These are phyloP conservation scores for Malassezia sp. DNA, from an alignment of 1,284 basidiomycete genomes.

Conservation along the genomic window DNA sequence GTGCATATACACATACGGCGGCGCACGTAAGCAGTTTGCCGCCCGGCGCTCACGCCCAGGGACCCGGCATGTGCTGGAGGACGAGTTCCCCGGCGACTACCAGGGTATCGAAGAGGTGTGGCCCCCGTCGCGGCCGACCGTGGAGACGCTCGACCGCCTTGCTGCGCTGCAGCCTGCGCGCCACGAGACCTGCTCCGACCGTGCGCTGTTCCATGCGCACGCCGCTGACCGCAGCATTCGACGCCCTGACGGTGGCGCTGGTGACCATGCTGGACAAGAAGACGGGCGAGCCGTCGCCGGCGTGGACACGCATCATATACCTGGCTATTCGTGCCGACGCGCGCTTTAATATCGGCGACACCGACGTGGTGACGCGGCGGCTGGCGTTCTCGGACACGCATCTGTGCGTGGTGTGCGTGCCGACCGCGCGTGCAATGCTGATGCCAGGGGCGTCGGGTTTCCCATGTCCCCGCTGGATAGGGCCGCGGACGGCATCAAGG, in stretches of 20 bases:
- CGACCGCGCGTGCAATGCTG: too few relatives aligned
- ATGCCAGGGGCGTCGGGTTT: slow-evolving; percentile 4
- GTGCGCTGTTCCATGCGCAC: slow-evolving; percentile 1
- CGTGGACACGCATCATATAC: slow-evolving; percentile 15
- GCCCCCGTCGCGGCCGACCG: slow-evolving; percentile 9
- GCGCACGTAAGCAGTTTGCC: not conserved
- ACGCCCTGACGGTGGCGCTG: slow-evolving; percentile 2
- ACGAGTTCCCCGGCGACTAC: not conserved
- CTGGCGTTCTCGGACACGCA: not conserved
- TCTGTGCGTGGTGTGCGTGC: slow-evolving; percentile 9
- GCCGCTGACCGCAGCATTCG: slow-evolving; percentile 4
- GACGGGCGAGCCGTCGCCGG: slow-evolving; percentile 4
- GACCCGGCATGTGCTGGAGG: not conserved
- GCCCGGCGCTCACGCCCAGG: not conserved
- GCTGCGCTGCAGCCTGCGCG: slow-evolving; percentile 1
- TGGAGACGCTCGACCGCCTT: slow-evolving; percentile 6
- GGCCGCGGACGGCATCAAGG: not conserved
- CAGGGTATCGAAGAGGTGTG: slow-evolving; percentile 4
- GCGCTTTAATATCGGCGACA: not conserved
- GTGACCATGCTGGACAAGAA: slow-evolving; percentile 1
- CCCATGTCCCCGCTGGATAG: not conserved
- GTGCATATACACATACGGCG: slow-evolving; percentile 9
- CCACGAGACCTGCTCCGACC: not conserved
- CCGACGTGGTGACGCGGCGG: not conserved
- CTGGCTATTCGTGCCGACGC: slow-evolving; percentile 2